Evolutionary conservation across 2,329 filamentous ascomycete genomes (phyloP).

Genomic region (Hypoxylon sp.): DNA sequence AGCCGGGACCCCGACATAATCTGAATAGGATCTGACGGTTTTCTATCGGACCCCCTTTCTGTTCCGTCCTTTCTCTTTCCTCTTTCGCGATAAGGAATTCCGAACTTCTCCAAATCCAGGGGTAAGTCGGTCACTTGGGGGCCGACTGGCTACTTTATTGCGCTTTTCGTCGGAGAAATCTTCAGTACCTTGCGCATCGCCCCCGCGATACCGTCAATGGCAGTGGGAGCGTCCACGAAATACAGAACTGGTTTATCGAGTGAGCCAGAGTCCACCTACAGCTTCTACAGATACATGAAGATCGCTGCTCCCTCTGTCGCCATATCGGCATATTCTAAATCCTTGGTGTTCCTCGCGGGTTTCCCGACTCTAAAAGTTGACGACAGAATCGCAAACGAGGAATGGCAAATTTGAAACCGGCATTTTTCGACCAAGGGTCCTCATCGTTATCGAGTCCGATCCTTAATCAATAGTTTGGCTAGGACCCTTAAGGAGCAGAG

Average conservation of each 20-base stretch:
- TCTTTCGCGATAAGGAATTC: slow-evolving; percentile 26
- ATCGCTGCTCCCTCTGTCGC: no score
- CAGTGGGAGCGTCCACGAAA: not conserved
- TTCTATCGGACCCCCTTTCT: slow-evolving; percentile 16
- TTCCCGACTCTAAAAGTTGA: slow-evolving; percentile 3
- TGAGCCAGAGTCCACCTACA: not conserved
- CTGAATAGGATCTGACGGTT: slow-evolving; percentile 27
- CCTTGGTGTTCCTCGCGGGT: slow-evolving; percentile 5
- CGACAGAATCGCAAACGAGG: not conserved
- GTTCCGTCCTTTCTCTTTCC: slow-evolving; percentile 20
- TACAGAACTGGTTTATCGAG: not conserved
- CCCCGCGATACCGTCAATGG: not conserved
- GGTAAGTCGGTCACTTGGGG: slow-evolving; percentile 10
- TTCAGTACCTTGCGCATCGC: not conserved
- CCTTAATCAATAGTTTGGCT: slow-evolving; percentile 13
- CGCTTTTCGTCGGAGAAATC: slow-evolving; percentile 7
- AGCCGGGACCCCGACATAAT: slow-evolving; percentile 27
- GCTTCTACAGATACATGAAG: not conserved
- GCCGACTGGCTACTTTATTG: not conserved
- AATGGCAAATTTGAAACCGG: slow-evolving; percentile 5
- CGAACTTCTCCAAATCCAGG: slow-evolving; percentile 23
- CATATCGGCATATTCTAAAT: not conserved
- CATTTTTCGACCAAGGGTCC: slow-evolving; percentile 1
- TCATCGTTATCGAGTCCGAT: slow-evolving; percentile 4
- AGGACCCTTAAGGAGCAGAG: not conserved